Conservation (phyloP, 768 basidiomycete species). For the Russula olivacea region DNA sequence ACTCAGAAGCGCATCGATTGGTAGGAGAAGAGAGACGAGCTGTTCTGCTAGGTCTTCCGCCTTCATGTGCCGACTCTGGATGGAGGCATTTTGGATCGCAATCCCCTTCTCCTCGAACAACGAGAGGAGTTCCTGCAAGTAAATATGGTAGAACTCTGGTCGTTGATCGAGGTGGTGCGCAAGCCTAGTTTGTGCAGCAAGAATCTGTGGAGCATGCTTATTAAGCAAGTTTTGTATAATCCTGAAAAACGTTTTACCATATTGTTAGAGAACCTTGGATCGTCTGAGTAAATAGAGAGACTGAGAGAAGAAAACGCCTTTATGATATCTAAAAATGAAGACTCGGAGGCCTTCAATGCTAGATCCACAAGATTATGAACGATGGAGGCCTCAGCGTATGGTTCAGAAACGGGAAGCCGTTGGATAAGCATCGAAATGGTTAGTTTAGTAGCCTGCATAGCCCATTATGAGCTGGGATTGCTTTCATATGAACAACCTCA, state of each 20-base stretch:
- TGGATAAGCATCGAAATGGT: conserved; percentile 93
- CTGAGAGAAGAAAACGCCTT: conserved; percentile 80
- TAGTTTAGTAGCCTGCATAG: conserved; percentile 64
- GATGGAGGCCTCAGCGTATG: conserved; percentile 85
- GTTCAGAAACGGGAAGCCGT: conserved; percentile 76
- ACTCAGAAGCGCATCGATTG: conserved; percentile 80
- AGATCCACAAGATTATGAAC: conserved; percentile 89
- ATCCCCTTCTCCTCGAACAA: conserved; percentile 90
- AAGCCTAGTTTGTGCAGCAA: conserved; percentile 86
- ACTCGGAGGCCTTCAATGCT: conserved; percentile 70
- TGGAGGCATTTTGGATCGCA: conserved; percentile 77
- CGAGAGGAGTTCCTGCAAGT: conserved; percentile 77
- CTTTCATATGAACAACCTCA: background rate
- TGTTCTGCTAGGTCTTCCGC: conserved; percentile 82
- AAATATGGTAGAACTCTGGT: conserved; percentile 72
- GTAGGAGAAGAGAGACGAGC: conserved; percentile 80
- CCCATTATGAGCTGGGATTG: background rate
- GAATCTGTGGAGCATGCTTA: conserved; percentile 44
- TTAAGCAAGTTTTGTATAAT: background rate
- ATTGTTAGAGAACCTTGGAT: conserved; percentile 83
- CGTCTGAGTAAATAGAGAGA: conserved; percentile 81
- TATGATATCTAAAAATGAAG: conserved; percentile 78
- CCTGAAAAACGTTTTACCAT: conserved; percentile 47
- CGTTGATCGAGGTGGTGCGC: conserved; percentile 71
- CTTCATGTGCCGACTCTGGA: conserved; percentile 60